phyloP scores from a whole-genome alignment of 768 basidiomycete genomes.

The Podaxis sp. region DNA sequence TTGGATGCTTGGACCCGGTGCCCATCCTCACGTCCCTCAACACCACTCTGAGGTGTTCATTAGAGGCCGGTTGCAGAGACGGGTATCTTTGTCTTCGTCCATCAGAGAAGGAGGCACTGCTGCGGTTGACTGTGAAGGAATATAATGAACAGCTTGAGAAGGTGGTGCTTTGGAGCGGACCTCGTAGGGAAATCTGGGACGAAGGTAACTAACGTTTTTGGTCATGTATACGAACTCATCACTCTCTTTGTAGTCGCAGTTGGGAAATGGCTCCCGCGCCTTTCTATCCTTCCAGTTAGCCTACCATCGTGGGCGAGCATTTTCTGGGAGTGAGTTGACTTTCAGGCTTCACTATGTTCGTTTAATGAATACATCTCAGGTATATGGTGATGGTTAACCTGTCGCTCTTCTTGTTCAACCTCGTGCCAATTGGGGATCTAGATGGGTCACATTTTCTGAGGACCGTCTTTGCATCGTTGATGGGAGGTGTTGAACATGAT shows the following conservation, averaged over 20 bases:
- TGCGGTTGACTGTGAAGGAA: constrained; percentile 50
- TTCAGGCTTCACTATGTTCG: background rate
- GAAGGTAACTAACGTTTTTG: constrained; percentile 45
- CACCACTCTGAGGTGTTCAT: constrained; percentile 37
- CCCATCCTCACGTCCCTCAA: constrained; percentile 40
- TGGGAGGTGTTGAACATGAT: constrained; percentile 3
- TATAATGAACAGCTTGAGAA: constrained; percentile 23
- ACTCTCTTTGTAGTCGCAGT: constrained; percentile 46
- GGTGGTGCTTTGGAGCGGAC: constrained; percentile 74
- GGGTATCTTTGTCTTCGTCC: constrained; percentile 53
- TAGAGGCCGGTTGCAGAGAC: constrained; percentile 32
- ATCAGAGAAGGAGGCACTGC: constrained; percentile 43
- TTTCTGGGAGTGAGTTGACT: constrained; percentile 54
- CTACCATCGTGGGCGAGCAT: constrained; percentile 35
- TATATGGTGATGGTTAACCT: constrained; percentile 66
- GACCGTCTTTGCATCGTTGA: constrained; percentile 20
- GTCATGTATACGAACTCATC: constrained; percentile 3
- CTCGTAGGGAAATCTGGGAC: constrained; percentile 59
- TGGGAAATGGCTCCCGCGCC: constrained; percentile 44
- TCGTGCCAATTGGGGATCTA: constrained; percentile 67
- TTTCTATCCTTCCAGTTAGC: constrained; percentile 36
- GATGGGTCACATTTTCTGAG: constrained; percentile 67
- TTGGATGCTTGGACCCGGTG: constrained; percentile 59
- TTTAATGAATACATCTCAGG: constrained; percentile 29
- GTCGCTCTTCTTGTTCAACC: constrained; percentile 81